phyloP scores from a whole-genome alignment of 2,329 filamentous ascomycete species.

The Talaromyces sp. region DNA sequence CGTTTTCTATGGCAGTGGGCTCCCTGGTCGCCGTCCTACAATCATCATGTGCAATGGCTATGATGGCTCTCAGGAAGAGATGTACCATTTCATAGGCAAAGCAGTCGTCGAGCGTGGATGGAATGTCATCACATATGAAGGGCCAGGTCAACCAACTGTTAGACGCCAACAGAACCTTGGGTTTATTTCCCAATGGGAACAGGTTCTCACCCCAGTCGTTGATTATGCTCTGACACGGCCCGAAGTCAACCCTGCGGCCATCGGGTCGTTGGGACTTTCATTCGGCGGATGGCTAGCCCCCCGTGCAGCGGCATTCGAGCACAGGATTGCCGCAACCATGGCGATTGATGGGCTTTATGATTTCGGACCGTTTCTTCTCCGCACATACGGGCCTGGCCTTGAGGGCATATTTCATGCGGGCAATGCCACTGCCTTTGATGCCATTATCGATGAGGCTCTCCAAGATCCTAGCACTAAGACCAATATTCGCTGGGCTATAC shows the following conservation, averaged over 20 bases:
- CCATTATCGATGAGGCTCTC: constrained; percentile 1
- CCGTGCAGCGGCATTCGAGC: constrained; percentile 36
- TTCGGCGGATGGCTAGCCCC: constrained; percentile 47
- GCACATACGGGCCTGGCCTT: background rate
- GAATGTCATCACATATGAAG: constrained; percentile 43
- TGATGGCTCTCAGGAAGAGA: constrained; percentile 37
- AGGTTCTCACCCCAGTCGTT: constrained; percentile 30
- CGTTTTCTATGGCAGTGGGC: constrained; percentile 29
- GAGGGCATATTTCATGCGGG: constrained; percentile 2
- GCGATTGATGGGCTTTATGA: constrained; percentile 39
- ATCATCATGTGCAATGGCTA: constrained; percentile 33
- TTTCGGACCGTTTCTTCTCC: constrained; percentile 8
- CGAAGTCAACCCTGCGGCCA: constrained; percentile 31
- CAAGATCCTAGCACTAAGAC: constrained; percentile 16
- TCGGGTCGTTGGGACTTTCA: constrained; percentile 37
- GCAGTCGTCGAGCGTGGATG: constrained; percentile 34
- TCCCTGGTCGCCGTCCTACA: constrained; percentile 28
- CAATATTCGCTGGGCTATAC: constrained; percentile 26
- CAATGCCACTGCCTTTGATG: constrained; percentile 17
- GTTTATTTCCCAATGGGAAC: constrained; percentile 39
- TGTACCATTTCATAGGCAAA: constrained; percentile 35
- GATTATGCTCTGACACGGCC: constrained; percentile 19
- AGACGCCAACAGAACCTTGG: constrained; percentile 25
- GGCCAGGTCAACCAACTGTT: constrained; percentile 43
- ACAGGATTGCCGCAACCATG: constrained; percentile 37